These are phyloP conservation scores for Beauveria asiatica DNA, from an alignment of 2,329 filamentous ascomycete genomes.

Conservation along the genomic window DNA sequence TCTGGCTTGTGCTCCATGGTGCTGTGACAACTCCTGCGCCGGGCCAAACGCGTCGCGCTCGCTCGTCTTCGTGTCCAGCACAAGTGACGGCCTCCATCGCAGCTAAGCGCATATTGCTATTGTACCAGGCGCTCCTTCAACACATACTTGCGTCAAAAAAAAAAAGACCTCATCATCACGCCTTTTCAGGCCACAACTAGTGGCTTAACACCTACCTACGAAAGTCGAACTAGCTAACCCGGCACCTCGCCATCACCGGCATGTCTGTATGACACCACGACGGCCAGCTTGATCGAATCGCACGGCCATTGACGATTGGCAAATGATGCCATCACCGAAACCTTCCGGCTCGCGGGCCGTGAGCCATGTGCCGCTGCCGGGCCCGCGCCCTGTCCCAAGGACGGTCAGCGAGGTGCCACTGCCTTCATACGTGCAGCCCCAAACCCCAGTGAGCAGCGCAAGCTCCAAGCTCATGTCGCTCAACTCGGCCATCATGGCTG, in stretches of 20 bases:
- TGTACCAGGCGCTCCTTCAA: neutral
- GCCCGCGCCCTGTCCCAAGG: no score
- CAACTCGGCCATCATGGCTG: conserved; percentile 18
- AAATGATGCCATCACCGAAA: neutral
- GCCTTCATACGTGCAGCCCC: neutral
- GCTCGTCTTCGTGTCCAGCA: no score
- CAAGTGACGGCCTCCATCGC: neutral
- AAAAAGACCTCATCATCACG: no score
- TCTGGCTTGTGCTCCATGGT: neutral
- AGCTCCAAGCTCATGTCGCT: conserved; percentile 2
- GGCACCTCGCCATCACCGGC: neutral
- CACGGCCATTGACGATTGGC: neutral
- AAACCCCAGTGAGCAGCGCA: neutral
- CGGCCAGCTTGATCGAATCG: neutral
- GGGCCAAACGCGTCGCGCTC: neutral
- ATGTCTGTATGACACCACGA: neutral
- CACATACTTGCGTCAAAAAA: no score
- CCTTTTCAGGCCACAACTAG: neutral
- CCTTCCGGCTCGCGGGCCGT: neutral
- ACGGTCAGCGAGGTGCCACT: neutral
- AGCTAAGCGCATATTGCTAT: neutral
- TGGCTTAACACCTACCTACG: neutral
- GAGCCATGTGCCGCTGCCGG: neutral
- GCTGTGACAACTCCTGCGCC: neutral
- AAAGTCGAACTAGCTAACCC: neutral